Evolutionary conservation across 1,284 basidiomycete genomes (phyloP).

Genomic region (Hortiboletus rubellus): DNA sequence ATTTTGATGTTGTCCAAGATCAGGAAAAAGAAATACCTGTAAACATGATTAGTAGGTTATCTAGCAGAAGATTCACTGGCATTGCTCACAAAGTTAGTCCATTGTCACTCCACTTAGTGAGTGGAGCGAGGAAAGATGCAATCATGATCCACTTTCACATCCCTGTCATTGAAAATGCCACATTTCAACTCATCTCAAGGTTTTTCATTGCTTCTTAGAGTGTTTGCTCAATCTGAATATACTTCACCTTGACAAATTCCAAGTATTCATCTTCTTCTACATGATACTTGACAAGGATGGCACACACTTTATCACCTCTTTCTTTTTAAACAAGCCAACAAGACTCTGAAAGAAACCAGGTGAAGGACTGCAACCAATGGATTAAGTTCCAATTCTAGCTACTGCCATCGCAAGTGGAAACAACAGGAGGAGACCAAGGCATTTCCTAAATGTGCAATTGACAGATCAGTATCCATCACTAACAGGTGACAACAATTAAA

Average conservation of each 20-base stretch:
- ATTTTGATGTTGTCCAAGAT: conserved; percentile 20
- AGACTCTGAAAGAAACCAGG: conserved; percentile 56
- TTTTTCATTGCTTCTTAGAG: conserved; percentile 8
- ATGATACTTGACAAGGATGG: conserved; percentile 20
- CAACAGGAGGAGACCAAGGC: no score
- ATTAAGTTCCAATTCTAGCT: no score
- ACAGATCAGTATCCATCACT: no score
- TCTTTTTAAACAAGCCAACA: conserved; percentile 59
- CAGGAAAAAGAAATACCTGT: no score
- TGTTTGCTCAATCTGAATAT: conserved; percentile 33
- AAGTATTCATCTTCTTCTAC: conserved; percentile 15
- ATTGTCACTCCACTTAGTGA: no score
- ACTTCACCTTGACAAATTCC: conserved; percentile 20
- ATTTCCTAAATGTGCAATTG: no score
- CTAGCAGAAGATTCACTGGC: no score
- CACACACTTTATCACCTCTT: conserved; percentile 40
- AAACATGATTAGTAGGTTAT: not conserved
- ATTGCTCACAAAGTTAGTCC: conserved; percentile 7
- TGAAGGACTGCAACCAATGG: conserved; percentile 26
- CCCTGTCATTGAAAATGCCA: conserved; percentile 6
- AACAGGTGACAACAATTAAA: no score
- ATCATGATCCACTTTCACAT: conserved; percentile 8
- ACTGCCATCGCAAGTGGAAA: no score
- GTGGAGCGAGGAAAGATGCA: no score
- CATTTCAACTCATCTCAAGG: conserved; percentile 2